Evolutionary conservation across 495 filamentous ascomycete species (phyloP), one percentile per base, ranked within the genome.

Genomic region (Polyplosphaeria fusca): DNA sequence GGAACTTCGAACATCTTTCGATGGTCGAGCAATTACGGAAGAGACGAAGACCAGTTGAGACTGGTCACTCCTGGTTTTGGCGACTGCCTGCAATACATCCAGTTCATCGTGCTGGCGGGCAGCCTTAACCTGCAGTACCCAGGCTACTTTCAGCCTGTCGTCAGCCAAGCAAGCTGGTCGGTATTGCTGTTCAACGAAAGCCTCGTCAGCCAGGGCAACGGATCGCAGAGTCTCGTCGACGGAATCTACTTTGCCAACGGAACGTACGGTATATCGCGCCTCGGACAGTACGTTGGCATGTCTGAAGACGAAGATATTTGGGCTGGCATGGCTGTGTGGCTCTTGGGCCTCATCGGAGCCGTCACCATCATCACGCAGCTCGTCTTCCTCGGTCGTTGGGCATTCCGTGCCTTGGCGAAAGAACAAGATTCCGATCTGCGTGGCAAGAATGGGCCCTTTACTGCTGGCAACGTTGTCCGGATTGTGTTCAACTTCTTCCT

Each of bases 41-140:
- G 91, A 62, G 94, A 98, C 60, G 86, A 88, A 40, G 93, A 98
- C 69, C 77, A 96, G 52, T 76, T 98, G 37, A 86, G 93, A 26
- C 75, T 97, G 28, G 90, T 98, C 19, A 98, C 93, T 5, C 93
- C 93, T 13, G 93, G 93, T 0, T 98, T 98, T 68, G 91, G 89
- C 11, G 93, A 98, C 63, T 98, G 93, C 69, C 81, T 98, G 26
- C 91, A 98, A 71, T 98, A 97, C 67, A 86, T 98, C 26, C 93
- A 98, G 66, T 97, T 94, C 60, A 79, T 91, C 44, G 87, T 91
- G 18, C 77, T 98, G 28, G 90, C 91, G 0, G 94, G 94, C 1
- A 82, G 85, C 37, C 73, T 98, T 38, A 88, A 86, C 20, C 71
- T 98, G 60, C 83, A 86, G 53, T 98, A 97, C 67, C 93, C 93